Percentiles rank a stretch among this genome's conserved stretches.
phyloP scores from a whole-genome alignment of 2,329 filamentous ascomycete species.

The Penicillium olsonii region DNA sequence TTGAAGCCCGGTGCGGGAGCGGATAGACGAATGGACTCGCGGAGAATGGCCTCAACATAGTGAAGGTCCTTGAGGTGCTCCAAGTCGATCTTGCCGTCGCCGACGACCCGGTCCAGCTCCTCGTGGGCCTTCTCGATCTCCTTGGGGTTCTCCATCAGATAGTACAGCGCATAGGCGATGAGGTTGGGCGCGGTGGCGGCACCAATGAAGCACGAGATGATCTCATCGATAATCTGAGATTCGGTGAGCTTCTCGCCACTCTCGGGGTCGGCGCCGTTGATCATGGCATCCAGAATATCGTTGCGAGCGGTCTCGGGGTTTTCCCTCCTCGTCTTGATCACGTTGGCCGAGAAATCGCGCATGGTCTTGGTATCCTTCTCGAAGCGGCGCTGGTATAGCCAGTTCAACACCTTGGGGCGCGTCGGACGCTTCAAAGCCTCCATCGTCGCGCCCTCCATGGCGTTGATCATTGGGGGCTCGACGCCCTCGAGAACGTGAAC shows the following conservation, averaged over 20 bases:
- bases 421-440: conserved; percentile 59
- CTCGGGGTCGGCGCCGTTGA: conserved; percentile 61
- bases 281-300: conserved; percentile 61
- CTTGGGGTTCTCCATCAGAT: conserved; percentile 63
- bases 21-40: conserved; percentile 65
- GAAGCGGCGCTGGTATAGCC: conserved; percentile 56
- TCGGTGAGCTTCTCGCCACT: conserved; percentile 60
- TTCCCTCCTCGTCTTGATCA: conserved; percentile 56
- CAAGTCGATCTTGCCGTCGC: conserved; percentile 39
- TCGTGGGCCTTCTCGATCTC: conserved; percentile 62
- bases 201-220: conserved; percentile 63
- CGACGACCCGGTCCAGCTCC: conserved; percentile 59
- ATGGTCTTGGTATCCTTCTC: conserved; percentile 54
- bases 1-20: conserved; percentile 62
- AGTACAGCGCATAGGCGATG: conserved; percentile 65
- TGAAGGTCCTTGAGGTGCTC: conserved; percentile 63
- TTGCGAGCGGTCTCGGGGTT: conserved; percentile 52
- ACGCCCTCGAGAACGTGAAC: conserved; percentile 49
- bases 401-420: conserved; percentile 53
- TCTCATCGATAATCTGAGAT: conserved; percentile 64
- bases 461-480: conserved; percentile 52
- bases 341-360: conserved; percentile 55
- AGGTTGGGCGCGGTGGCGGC: conserved; percentile 71
- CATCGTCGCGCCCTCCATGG: conserved; percentile 57
- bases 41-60: conserved; percentile 67